Base-by-base conservation (phyloP, 1,139 yeast species). In the Cylindricascospora bacillispora region DNA sequence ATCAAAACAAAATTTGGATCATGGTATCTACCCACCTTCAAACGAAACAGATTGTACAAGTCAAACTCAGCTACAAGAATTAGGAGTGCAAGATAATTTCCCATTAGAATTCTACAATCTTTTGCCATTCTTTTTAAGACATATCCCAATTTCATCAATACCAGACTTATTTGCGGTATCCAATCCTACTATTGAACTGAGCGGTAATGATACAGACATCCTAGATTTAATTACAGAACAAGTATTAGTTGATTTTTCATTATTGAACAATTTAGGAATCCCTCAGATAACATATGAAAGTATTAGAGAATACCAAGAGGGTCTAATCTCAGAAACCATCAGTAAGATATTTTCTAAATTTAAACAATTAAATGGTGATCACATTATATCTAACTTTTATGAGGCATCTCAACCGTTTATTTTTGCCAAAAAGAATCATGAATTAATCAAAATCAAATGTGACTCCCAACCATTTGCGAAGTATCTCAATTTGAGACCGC, bases 61-160 rank as follows among this genome's bases (percentile, higher is more conserved):
- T 9, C 12, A 19, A 27, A 30, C 4, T n/a, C 10, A 31, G 13
- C 24, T 37, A n/a, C 35, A 36, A 13, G 30, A 27, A 15, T 29
- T 10, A 18, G 21, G 21, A 7, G 21, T 7, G 21, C 21, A 18
- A 18, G 21, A 27, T 11, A 28, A 35, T 12, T 23, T 39, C 13
- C 29, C 34, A 6, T 35, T 40, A 2, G 48, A 43, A 27, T 34
- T 50, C 3, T 54, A 59, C 9, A 75, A 73, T 40, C 72, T 73
- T 46, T 51, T 76, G 22, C 85, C 83, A 1, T 70, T 77, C 47
- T 61, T 77, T 13, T 49, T 77, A 24, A 54, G 85, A 34, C 70
- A 74, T 27, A 67, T 76, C 35, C 73, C 79, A 21, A 60, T 74
- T 0, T 59, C 65, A 22, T 66, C 78, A 0, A 69, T 77, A 10